A percentile compares a stretch with the other conserved stretches of the same genome.
Conservation (phyloP, 2,329 filamentous ascomycete genomes). For the Chrysoporthe puriensis region DNA sequence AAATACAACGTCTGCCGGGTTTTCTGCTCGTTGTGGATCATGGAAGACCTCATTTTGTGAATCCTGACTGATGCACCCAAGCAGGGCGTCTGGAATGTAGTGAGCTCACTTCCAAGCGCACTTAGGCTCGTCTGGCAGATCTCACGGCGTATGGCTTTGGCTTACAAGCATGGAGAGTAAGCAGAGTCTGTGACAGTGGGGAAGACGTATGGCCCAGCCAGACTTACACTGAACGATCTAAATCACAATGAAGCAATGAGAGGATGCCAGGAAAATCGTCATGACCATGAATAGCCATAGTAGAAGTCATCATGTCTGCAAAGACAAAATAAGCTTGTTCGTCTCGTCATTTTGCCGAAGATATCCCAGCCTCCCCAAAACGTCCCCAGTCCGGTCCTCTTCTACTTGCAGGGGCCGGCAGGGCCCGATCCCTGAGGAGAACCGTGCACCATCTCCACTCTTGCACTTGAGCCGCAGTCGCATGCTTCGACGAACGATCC, state of each 20-base stretch:
- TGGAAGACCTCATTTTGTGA: too few relatives aligned
- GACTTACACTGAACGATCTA: not conserved
- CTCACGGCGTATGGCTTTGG: not conserved
- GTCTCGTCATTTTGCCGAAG: not conserved
- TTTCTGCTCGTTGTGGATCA: too few relatives aligned
- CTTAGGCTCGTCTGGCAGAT: not conserved
- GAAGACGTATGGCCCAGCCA: not conserved
- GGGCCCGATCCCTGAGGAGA: not conserved
- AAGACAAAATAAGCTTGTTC: not conserved
- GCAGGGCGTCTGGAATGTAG: not conserved
- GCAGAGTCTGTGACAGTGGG: not conserved
- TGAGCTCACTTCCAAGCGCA: too few relatives aligned
- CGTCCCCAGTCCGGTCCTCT: not conserved
- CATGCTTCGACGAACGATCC: not conserved
- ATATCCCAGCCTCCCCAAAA: not conserved
- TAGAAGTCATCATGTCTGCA: not conserved
- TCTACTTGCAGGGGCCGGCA: not conserved
- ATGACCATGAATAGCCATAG: not conserved
- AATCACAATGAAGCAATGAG: not conserved
- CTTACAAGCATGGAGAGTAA: too few relatives aligned
- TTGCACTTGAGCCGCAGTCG: not conserved
- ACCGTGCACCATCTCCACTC: conserved; percentile 4
- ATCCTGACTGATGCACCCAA: not conserved
- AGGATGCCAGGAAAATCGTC: not conserved
- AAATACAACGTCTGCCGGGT: not conserved